Evolutionary conservation across 2,329 filamentous ascomycete species (phyloP), one percentile per base, ranked within the genome.

Genomic region (Penicillium sp.): DNA sequence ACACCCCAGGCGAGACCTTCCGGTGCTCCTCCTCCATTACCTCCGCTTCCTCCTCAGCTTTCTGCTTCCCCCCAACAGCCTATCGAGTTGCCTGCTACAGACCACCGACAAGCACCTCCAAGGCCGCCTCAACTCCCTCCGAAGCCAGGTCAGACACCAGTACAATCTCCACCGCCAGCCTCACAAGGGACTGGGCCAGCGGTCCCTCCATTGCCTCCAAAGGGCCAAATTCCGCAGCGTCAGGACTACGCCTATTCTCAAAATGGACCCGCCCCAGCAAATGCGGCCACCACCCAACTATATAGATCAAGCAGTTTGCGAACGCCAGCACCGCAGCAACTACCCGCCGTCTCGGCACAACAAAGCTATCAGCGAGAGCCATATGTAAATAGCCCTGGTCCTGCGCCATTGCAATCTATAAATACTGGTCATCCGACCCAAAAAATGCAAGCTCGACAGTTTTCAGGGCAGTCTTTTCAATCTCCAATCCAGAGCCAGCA

Each of bases 1-100:
- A 85, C 85, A 61, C 68, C 68, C 38, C 68, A 68, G 33, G 58
- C 63, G 45, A 69, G 66, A 57, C 64, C 64, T 42, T 56, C 70
- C 9, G 75, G 33, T 14, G 42, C 78, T 57, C 84, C 86, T 49
- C 88, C 88, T 30, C 85, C 87, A 12, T 73, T 88, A n/a, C 89
- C 89, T 58, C 88, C 89, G 54, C 77, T 88, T 18, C 89, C 88
- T 8, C 83, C 84, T 24, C 86, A 88, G 64, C 76, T 87, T 58
- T 74, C 78, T 47, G 70, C 70, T 63, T 56, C 68, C 59, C 55
- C 65, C 51, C 57, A 47, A n/a, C n/a, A n/a, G 18, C 57, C 60
- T 20, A 73, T 71, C 26, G 72, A 76, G n/a, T 54, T 77, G 66
- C 45, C 59, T 26, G 50, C 60, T 21, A 53, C 62, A 21, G 59